Conservation (phyloP, 2,329 filamentous ascomycete species). For the Beauveria sp. region DNA sequence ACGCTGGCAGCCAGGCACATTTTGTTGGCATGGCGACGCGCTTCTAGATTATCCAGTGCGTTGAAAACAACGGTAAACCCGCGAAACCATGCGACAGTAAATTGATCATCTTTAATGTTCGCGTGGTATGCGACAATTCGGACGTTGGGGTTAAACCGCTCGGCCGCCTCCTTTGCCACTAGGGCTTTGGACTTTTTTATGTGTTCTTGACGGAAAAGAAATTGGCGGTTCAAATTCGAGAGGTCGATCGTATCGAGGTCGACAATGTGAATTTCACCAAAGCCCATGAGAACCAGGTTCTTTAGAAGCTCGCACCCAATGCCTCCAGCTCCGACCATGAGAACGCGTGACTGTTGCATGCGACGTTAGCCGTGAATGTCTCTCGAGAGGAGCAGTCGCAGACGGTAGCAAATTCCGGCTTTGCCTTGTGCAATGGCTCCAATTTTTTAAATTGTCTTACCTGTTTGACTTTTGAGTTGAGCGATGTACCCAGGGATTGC, state of each 20-base stretch:
- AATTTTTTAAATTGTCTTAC: conserved; percentile 34
- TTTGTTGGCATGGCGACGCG: conserved; percentile 87
- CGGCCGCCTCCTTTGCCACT: conserved; percentile 86
- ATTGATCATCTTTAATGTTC: conserved; percentile 86
- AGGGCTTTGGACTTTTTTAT: conserved; percentile 96
- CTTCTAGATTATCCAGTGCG: conserved; percentile 91
- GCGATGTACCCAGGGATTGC: conserved; percentile 58
- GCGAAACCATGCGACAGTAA: conserved; percentile 83
- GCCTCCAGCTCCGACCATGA: conserved; percentile 93
- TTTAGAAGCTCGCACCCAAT: conserved; percentile 98
- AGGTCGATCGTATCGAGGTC: conserved; percentile 98
- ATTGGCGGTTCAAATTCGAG: conserved; percentile 95
- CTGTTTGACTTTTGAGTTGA: conserved; percentile 62
- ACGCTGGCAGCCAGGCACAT: conserved; percentile 93
- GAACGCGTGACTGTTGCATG: conserved; percentile 60
- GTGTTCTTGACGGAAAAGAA: conserved; percentile 91
- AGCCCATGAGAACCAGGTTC: conserved; percentile 86
- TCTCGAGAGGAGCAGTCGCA: background rate
- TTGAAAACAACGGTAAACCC: conserved; percentile 87
- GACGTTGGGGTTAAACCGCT: conserved; percentile 81
- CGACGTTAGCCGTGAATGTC: background rate
- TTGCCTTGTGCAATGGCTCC: background rate
- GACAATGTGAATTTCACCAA: conserved; percentile 87
- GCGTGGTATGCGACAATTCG: conserved; percentile 84
- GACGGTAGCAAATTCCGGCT: background rate